phyloP scores from a whole-genome alignment of 306 rosid species.

The Vigna hirtella region DNA sequence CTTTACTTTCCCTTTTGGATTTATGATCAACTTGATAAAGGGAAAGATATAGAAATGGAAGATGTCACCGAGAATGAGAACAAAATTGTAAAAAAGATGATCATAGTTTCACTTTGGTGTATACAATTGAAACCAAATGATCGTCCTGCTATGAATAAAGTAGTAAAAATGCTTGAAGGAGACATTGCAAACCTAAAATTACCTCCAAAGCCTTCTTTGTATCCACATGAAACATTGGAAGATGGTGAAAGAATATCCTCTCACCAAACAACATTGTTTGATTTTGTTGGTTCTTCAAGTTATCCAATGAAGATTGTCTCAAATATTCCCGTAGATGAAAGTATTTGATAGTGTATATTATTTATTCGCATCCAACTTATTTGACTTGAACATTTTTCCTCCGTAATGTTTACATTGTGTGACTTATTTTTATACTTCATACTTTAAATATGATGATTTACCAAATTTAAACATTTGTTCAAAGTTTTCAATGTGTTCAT shows the following conservation, averaged over 20 bases:
- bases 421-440: neutral
- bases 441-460: neutral
- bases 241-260: too few relatives aligned
- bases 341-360: neutral
- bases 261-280: too few relatives aligned
- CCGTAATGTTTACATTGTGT: neutral
- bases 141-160: neutral
- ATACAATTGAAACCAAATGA: neutral
- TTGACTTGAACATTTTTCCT: neutral
- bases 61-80: neutral
- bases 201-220: neutral
- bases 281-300: neutral
- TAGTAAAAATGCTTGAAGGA: neutral
- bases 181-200: neutral
- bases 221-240: neutral
- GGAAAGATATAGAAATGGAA: neutral
- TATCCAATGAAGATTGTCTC: neutral
- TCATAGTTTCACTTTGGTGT: neutral
- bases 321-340: neutral
- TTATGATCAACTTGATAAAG: neutral
- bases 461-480: neutral
- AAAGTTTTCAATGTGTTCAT: neutral
- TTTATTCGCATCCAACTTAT: neutral
- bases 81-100: neutral
- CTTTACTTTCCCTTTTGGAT: neutral